These are phyloP conservation scores for Starmerella ratchasimensis DNA, from an alignment of 805 yeast species.

Conservation along the genomic window DNA sequence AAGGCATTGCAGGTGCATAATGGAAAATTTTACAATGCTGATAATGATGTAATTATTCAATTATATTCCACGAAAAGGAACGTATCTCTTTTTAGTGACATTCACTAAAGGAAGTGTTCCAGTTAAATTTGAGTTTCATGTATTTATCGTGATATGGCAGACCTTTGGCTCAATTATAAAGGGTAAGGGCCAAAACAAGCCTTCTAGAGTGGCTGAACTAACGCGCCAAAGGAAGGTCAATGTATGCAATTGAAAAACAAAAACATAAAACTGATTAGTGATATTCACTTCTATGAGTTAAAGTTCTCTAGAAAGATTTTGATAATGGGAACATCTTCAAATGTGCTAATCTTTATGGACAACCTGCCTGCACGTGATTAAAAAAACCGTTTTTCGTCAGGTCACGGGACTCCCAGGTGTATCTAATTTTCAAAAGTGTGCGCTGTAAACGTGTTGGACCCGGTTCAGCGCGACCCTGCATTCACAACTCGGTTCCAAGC, in stretches of 20 bases:
- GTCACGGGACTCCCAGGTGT: too few relatives aligned
- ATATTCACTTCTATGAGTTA: slow-evolving; percentile 2
- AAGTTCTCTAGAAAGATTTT: not conserved
- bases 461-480: too few relatives aligned
- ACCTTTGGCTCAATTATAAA: not conserved
- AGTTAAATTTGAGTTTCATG: slow-evolving; percentile 3
- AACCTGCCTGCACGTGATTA: too few relatives aligned
- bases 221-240: not conserved
- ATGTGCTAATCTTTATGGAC: too few relatives aligned
- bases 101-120: slow-evolving; percentile 3
- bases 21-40: too few relatives aligned
- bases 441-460: too few relatives aligned
- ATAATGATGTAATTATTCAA: too few relatives aligned
- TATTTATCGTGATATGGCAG: slow-evolving; percentile 1
- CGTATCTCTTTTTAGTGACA: slow-evolving; percentile 9
- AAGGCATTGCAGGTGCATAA: too few relatives aligned
- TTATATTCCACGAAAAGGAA: not conserved
- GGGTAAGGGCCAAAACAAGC: slow-evolving; percentile 3
- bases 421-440: too few relatives aligned
- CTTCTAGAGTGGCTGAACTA: not conserved
- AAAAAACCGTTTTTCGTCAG: too few relatives aligned
- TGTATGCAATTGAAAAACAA: slow-evolving; percentile 8
- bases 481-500: too few relatives aligned
- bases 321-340: not conserved
- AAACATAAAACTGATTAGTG: slow-evolving; percentile 7